Evolutionary conservation across 352 stramenopile species (phyloP).

Genomic region (Phytopythium vexans): DNA sequence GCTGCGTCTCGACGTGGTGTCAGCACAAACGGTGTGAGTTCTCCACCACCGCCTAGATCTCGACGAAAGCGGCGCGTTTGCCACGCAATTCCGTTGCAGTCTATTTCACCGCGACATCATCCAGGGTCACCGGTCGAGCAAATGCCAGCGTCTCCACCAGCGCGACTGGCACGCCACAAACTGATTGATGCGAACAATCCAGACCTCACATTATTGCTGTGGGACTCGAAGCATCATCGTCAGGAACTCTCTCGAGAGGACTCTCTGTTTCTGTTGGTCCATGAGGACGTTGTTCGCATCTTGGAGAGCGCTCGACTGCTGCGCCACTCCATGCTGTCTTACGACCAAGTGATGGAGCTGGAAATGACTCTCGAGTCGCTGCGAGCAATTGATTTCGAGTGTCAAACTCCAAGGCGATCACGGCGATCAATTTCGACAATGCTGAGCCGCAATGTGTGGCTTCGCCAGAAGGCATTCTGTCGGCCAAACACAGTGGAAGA

Average conservation of each 20-base stretch:
- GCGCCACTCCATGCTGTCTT: slow-evolving; percentile 19
- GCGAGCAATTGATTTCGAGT: not conserved
- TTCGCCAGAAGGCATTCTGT: too few species aligned
- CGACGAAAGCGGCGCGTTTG: not conserved
- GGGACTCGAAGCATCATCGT: slow-evolving; percentile 54
- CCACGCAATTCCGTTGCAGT: not conserved
- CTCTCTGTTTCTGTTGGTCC: slow-evolving; percentile 39
- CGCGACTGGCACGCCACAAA: too few species aligned
- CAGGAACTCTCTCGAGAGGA: slow-evolving; percentile 35
- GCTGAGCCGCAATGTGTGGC: slow-evolving; percentile 21
- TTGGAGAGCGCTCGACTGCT: slow-evolving; percentile 48
- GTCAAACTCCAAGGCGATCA: not conserved
- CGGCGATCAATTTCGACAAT: not conserved
- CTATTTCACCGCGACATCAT: not conserved
- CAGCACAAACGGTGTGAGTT: too few species aligned
- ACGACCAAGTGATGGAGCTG: slow-evolving; percentile 54
- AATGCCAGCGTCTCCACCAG: too few species aligned
- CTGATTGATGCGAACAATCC: not conserved
- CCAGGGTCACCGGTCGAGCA: too few species aligned
- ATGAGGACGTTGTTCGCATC: slow-evolving; percentile 29
- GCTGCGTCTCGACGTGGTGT: too few species aligned
- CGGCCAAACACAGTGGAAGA: too few species aligned
- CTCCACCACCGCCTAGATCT: not conserved
- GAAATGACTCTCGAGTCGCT: slow-evolving; percentile 41
- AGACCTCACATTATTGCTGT: slow-evolving; percentile 27